Percentiles rank a stretch among this genome's conserved stretches.
These are phyloP conservation scores for Begonia fuchsioides DNA, from an alignment of 306 rosid genomes.

Conservation along the genomic window DNA sequence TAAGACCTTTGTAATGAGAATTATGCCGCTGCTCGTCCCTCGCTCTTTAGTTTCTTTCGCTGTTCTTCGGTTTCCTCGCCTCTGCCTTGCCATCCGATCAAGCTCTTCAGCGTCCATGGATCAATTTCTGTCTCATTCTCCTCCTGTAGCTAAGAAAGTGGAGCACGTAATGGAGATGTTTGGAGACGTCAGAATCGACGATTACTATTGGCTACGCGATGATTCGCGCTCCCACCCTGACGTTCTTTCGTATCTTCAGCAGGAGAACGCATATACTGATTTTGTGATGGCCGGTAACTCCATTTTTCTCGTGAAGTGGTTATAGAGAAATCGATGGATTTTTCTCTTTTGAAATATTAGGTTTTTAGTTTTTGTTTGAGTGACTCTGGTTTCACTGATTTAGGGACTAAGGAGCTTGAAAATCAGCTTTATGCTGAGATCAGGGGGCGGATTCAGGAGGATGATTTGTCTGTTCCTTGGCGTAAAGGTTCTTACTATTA, in stretches of 20 bases:
- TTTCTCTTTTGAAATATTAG: no score
- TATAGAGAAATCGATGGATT: no score
- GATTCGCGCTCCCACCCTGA: constrained; percentile 62
- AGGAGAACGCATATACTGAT: constrained; percentile 52
- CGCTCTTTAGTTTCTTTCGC: no score
- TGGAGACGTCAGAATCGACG: constrained; percentile 62
- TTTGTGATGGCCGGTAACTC: constrained; percentile 53
- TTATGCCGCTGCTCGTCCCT: no score
- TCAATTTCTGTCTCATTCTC: constrained; percentile 6
- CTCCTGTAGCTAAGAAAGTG: constrained; percentile 74
- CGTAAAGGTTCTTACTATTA: constrained; percentile 62
- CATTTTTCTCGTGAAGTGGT: not conserved
- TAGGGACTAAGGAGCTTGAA: constrained; percentile 58
- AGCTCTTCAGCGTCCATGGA: no score
- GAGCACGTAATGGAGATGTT: constrained; percentile 59
- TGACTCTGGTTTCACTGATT: not conserved
- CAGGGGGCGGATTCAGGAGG: constrained; percentile 74
- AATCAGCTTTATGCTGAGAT: constrained; percentile 60
- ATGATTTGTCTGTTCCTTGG: constrained; percentile 52
- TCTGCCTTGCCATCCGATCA: no score
- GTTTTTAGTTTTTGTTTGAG: not conserved
- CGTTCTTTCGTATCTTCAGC: constrained; percentile 44
- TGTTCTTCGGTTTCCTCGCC: no score
- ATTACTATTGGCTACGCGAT: constrained; percentile 84
- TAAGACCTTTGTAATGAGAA: no score